Base-by-base conservation (phyloP, 352 stramenopile species). In the Globisporangium recalcitrans region DNA sequence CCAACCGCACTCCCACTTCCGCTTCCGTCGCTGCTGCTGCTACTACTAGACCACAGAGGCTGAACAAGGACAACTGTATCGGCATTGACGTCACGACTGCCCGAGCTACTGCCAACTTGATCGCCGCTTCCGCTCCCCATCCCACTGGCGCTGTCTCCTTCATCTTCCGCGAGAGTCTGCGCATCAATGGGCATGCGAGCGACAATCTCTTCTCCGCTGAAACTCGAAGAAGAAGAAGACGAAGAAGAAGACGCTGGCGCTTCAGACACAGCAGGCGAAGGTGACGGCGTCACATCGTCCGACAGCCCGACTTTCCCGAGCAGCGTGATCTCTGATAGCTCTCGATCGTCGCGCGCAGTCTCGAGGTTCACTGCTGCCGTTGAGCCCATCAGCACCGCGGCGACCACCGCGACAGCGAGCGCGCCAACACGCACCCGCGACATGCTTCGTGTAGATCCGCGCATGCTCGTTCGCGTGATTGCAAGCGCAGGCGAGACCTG, bases 311-410 rank as follows among this genome's bases (percentile, higher is more conserved):
- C 7, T 4, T 34, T 52, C 14, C 24, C 13, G 21, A 66, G 61
- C 24, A 27, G 31, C 6, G 42, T 62, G 53, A 62, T 62, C 32
- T 66, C 61, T 10, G 38, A 44, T 8, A 44, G 38, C 38, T n/a
- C 38, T 34, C 27, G 7, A 8, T 64, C 47, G 7, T 52, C 32
- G 22, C 16, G 29, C 7, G 16, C 24, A 21, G 10, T 14, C 26
- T 55, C 14, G 6, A 31, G 44, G 49, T 42, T 36, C 58, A 48
- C 58, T 32, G 34, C 58, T 32, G 48, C 26, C 6, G 16, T 42
- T 29, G 58, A 40, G 27, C 58, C 32, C 26, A 52, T 19, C 21
- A 58, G 24, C n/a, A 52, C 19, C 3, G 19, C 22, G 2, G 26
- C 26, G 10, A 52, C 10, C 9, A 52, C 38, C n/a, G 14, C 49